Evolutionary conservation across 805 yeast genomes (phyloP), one percentile per base, ranked within the genome.

Genomic region (Lachancea meyersii): DNA sequence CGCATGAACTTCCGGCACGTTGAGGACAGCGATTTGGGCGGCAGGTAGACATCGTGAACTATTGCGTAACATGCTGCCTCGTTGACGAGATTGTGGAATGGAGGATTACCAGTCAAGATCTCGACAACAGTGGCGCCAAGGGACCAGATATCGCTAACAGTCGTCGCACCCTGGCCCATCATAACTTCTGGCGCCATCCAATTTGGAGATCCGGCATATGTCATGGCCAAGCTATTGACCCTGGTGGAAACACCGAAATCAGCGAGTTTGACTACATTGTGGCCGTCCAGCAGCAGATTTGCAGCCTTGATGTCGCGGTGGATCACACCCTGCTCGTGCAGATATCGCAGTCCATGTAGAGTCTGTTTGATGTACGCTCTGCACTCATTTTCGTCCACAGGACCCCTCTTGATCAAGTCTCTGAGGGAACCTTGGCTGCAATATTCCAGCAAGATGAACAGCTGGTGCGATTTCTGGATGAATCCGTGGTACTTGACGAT

Each of bases 181-280:
- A 93, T 84, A 2, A 94, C 80, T 58, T 93, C 98, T 0, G 98
- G 98, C 0, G 98, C 97, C 96, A 93, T 89, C 97, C 97, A 93
- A 58, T 91, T 85, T 0, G 97, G 95, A 0, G 97, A 87, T 1
- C 98, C 98, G 6, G 76, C 80, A 55, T 76, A 70, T 0, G 82
- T 77, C 54, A 82, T 75, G 33, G 83, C 71, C 46, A 79, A 54
- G 51, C 79, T 78, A 49, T 73, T 80, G 6, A 77, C 70, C 52
- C 80, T 84, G 1, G 97, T 86, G 1, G 97, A 95, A 9, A 91
- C 96, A 1, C 97, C 97, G 63, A 91, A 91, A 61, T 91, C 98
- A 2, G 96, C 97, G 38, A 91, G 72, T 54, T 91, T 93, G 11
- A 87, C 91, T 8, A 75, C 80, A 2, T 94, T 89, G 10, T 71